Evolutionary conservation across 441 rosid species (phyloP).

Genomic region (Biscutella auriculata): DNA sequence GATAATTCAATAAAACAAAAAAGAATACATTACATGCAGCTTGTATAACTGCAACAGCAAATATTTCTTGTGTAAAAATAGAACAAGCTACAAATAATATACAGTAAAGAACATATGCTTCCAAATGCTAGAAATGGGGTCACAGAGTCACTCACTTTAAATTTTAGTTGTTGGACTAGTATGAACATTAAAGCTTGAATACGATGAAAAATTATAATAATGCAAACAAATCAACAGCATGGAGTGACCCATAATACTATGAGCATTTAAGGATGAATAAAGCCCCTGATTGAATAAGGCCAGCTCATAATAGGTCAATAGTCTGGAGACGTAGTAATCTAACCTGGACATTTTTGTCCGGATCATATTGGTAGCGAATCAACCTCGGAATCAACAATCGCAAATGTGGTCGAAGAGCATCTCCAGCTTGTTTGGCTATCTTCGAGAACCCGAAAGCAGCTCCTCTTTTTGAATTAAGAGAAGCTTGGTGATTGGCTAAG

Average conservation of each 20-base stretch:
- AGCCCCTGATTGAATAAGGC: neutral
- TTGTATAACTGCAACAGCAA: neutral
- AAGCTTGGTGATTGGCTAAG: constrained; percentile 90
- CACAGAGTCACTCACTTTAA: neutral
- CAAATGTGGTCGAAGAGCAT: constrained; percentile 91
- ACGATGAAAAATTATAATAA: neutral
- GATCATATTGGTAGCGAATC: constrained; percentile 93
- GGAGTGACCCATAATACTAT: neutral
- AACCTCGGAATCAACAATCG: constrained; percentile 75
- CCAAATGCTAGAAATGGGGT: neutral
- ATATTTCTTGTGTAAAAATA: neutral
- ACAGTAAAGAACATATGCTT: neutral
- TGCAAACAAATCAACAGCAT: neutral
- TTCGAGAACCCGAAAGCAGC: constrained; percentile 98
- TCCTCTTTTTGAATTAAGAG: constrained; percentile 87
- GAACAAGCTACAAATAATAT: neutral
- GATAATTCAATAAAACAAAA: neutral
- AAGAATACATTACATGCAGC: constrained; percentile 2
- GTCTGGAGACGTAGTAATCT: constrained; percentile 7
- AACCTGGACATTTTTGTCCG: constrained; percentile 98
- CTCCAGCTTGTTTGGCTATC: constrained; percentile 99
- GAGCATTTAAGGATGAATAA: neutral
- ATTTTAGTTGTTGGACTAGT: neutral
- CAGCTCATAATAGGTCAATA: neutral
- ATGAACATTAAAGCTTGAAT: neutral